Conservation (phyloP, 78 protist genomes). For the Dictyostelium capitatum region DNA sequence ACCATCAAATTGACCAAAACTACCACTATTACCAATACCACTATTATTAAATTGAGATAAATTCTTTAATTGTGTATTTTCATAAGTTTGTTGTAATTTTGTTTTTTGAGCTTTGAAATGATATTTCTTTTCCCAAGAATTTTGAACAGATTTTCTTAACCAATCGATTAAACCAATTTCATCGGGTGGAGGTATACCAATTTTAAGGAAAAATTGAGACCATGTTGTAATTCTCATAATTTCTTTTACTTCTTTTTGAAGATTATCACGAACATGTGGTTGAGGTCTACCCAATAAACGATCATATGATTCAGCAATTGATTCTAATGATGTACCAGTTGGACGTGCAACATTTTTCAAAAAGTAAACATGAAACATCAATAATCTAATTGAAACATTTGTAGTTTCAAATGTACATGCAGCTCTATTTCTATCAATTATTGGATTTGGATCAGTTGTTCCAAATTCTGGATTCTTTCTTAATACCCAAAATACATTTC, state of each 20-base stretch:
- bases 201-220: constrained; percentile 66
- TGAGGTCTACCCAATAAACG: constrained; percentile 61
- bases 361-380: constrained; percentile 85
- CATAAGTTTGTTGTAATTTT: background rate
- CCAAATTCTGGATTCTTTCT: constrained; percentile 31
- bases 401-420: constrained; percentile 43
- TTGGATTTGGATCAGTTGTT: constrained; percentile 28
- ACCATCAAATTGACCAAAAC: background rate
- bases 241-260: constrained; percentile 69
- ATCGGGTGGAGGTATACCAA: constrained; percentile 25
- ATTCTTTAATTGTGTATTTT: background rate
- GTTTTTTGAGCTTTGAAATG: constrained; percentile 3
- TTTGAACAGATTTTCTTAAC: constrained; percentile 67
- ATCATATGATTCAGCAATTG: constrained; percentile 27
- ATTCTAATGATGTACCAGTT: constrained; percentile 34
- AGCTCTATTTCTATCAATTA: constrained; percentile 37
- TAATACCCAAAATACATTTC: constrained; percentile 79
- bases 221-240: constrained; percentile 77
- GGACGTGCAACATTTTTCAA: constrained; percentile 64
- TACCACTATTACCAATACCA: background rate
- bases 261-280: constrained; percentile 42
- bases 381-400: constrained; percentile 54
- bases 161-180: constrained; percentile 45
- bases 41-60: too few relatives aligned
- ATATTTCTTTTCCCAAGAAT: constrained; percentile 49